Evolutionary conservation across 768 basidiomycete species (phyloP), one percentile per base, ranked within the genome.

Genomic region (Russula sp.): DNA sequence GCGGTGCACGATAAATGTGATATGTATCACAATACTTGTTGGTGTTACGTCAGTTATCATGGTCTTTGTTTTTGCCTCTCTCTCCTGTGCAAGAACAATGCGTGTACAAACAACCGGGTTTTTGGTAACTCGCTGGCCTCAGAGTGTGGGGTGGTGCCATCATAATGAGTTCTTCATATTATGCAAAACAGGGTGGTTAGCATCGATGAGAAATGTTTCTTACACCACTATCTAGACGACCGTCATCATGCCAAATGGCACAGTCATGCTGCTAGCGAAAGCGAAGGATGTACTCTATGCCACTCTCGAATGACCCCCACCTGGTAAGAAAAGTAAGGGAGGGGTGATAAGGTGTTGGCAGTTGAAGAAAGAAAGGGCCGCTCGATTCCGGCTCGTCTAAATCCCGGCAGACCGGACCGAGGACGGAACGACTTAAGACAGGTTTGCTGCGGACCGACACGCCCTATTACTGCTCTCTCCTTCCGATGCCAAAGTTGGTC

Each of bases 211-310:
- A 2, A 53, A 67, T 76, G 73, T 76, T 59, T 73, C 75, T 74
- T 74, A 62, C 73, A 70, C 75, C 67, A 76, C 75, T 76, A 76
- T 76, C 75, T 76, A 76, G 75, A 74, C 75, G 71, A 66, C 72
- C 73, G 71, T 76, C 73, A 76, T 76, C 70, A 69, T 72, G 65
- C 65, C 55, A 63, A 64, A 40, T 55, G 62, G 61, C 65, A 69
- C 68, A 64, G 67, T 76, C 75, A 71, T 67, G 73, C 71, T 76
- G 75, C 75, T 75, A 76, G 75, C 75, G 75, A 76, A 76, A 72
- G 71, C 65, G 70, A 75, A 75, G 75, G 64, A 34, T 62, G 53
- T 71, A 28, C 26, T 73, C 69, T 72, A 63, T 64, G 71, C 73
- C 72, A 68, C 50, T 50, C 48, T 58, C 63, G 64, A 71, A 74